Base-by-base conservation (phyloP, 106 monocot species). In the Narthecium ossifragum region DNA sequence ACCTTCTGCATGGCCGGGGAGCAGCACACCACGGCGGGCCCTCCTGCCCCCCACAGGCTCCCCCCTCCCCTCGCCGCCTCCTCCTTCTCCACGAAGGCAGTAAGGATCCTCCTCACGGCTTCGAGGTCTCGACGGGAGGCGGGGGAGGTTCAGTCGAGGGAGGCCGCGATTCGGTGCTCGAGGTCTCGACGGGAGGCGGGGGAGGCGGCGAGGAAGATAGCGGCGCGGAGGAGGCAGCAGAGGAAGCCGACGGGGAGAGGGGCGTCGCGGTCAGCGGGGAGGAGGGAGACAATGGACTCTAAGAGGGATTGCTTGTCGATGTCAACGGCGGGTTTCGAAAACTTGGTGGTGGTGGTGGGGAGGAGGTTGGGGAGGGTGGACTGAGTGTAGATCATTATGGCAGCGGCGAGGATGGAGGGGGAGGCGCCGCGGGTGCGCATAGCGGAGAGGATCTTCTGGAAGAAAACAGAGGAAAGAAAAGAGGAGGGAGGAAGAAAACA, bases 171-270 rank as follows among this genome's bases (percentile, higher is more conserved):
- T 17, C 61, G 26, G 2, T 13, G 5, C 53, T 70, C 70, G 20
- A 70, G 28, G 21, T 70, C 70, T 8, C 23, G 23, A n/a, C 47
- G 18, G 68, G 18, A 39, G 27, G 27, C 20, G 31, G 20, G 11
- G 21, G 53, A 41, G 5, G 68, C 46, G 50, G 25, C 24, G 36
- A 60, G 50, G 61, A 43, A 30, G 61, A 25, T 61, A 9, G 70
- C 50, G 40, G 61, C 70, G 20, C 61, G 60, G 21, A 61, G 70
- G 60, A 70, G 70, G 61, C 38, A 52, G 43, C 52, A 70, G 53
- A 70, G 70, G 70, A 70, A 61, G 21, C 39, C 51, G 31, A 61
- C 17, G 21, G 51, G 61, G 14, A 70, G 36, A 6, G 51, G 29
- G 52, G 51, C 17, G 31, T 51, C 22, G 51, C 25, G 7, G 51